phyloP scores from a whole-genome alignment of 2,329 filamentous ascomycete species.

The Tolypocladium tropicale region DNA sequence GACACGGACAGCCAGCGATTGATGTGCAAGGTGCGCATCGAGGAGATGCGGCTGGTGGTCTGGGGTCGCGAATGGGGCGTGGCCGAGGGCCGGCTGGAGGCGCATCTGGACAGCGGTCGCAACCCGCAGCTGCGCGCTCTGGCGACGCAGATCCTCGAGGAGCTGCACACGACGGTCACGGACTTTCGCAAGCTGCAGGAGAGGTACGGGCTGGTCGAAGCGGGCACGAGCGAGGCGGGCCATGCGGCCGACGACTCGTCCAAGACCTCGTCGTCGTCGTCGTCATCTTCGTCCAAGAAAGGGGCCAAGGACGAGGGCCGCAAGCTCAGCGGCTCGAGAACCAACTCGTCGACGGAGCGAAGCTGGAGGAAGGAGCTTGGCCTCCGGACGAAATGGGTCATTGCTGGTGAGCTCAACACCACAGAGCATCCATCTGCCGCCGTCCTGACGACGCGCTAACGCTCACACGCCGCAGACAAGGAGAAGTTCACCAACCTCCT shows the following conservation, averaged over 20 bases:
- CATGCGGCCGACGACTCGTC: slow-evolving; percentile 7
- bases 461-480: slow-evolving; percentile 21
- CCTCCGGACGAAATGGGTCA: slow-evolving; percentile 32
- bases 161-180: slow-evolving; percentile 32
- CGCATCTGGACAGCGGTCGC: slow-evolving; percentile 25
- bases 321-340: slow-evolving; percentile 11
- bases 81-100: slow-evolving; percentile 32
- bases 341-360: slow-evolving; percentile 11
- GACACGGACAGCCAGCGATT: slow-evolving; percentile 31
- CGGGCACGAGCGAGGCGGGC: slow-evolving; percentile 5
- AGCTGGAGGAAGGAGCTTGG: slow-evolving; percentile 23
- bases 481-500: slow-evolving; percentile 32
- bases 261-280: slow-evolving; percentile 10
- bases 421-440: not conserved
- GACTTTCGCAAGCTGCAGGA: slow-evolving; percentile 31
- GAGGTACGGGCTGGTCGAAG: slow-evolving; percentile 29
- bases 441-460: not conserved
- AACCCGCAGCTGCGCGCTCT: slow-evolving; percentile 27
- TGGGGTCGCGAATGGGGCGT: slow-evolving; percentile 39
- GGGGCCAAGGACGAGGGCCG: slow-evolving; percentile 11
- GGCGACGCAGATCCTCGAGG: slow-evolving; percentile 30
- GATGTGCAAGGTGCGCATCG: slow-evolving; percentile 37
- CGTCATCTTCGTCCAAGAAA: slow-evolving; percentile 6
- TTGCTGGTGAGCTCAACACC: slow-evolving; percentile 20
- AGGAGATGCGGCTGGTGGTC: slow-evolving; percentile 36